Conservation (phyloP, 2,329 filamentous ascomycete species). For the Penicillium sp. region DNA sequence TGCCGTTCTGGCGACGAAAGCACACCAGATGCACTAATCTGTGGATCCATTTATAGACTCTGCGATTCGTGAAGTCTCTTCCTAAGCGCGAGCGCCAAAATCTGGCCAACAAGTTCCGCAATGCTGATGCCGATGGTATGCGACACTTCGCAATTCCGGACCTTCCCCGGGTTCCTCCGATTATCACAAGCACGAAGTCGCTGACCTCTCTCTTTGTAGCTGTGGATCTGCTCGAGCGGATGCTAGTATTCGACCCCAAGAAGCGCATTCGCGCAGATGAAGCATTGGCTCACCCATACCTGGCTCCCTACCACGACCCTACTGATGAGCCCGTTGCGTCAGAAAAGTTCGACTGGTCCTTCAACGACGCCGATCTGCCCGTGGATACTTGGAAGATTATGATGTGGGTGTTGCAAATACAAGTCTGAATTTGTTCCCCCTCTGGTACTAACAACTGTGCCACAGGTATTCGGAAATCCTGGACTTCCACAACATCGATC, state of each 20-base stretch:
- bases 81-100: constrained; percentile 92
- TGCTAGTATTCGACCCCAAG: constrained; percentile 99
- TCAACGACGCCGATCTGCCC: constrained; percentile 95
- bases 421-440: background rate
- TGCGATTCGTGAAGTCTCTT: constrained; percentile 95
- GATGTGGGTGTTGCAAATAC: constrained; percentile 68
- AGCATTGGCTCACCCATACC: constrained; percentile 87
- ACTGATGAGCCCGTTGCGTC: constrained; percentile 94
- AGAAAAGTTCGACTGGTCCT: constrained; percentile 99
- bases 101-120: constrained; percentile 87
- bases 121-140: constrained; percentile 81
- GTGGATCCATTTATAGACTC: constrained; percentile 61
- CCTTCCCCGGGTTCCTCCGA: background rate
- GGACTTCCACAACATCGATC: constrained; percentile 94
- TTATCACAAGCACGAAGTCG: constrained; percentile 5
- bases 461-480: constrained; percentile 96
- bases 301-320: constrained; percentile 94
- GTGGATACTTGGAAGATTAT: constrained; percentile 99
- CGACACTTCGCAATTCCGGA: constrained; percentile 12
- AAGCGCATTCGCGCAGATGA: constrained; percentile 87
- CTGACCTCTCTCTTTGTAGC: constrained; percentile 52
- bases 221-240: constrained; percentile 89
- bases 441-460: background rate
- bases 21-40: constrained; percentile 25
- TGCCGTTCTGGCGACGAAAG: background rate